Evolutionary conservation across 495 filamentous ascomycete species (phyloP).

Genomic region (Margaritispora aquatica): DNA sequence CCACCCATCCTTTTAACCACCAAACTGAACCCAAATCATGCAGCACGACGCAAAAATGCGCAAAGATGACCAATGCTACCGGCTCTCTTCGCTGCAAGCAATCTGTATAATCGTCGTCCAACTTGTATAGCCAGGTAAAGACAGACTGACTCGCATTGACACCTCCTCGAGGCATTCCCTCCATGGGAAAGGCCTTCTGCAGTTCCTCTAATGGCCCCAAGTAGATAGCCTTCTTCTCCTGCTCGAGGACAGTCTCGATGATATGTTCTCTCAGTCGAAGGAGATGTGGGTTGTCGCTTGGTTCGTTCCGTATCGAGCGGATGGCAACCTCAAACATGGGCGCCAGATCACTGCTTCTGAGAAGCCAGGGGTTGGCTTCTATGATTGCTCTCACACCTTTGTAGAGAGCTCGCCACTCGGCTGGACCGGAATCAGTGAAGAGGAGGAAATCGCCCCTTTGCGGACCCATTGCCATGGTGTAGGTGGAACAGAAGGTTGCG

Average conservation of each 20-base stretch:
- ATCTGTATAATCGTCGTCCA: constrained; percentile 27
- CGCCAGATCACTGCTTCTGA: constrained; percentile 20
- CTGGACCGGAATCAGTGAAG: constrained; percentile 26
- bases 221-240: constrained; percentile 15
- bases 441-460: constrained; percentile 33
- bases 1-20: constrained; percentile 35
- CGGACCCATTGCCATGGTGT: constrained; percentile 38
- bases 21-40: constrained; percentile 30
- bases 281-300: constrained; percentile 4
- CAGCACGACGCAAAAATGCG: constrained; percentile 34
- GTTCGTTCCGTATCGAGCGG: constrained; percentile 3
- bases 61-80: constrained; percentile 33
- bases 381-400: constrained; percentile 32
- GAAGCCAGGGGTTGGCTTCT: constrained; percentile 17
- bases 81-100: constrained; percentile 27
- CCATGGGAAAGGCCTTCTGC: constrained; percentile 9
- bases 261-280: constrained; percentile 2
- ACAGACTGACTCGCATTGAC: constrained; percentile 19
- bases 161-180: constrained; percentile 12
- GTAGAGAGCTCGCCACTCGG: constrained; percentile 34
- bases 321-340: constrained; percentile 28
- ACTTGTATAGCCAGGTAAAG: constrained; percentile 32
- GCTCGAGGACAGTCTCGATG: not conserved
- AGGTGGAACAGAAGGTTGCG: constrained; percentile 39
- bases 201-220: constrained; percentile 20